Evolutionary conservation across 2,329 filamentous ascomycete species (phyloP).

Genomic region (Penicillium expansum): DNA sequence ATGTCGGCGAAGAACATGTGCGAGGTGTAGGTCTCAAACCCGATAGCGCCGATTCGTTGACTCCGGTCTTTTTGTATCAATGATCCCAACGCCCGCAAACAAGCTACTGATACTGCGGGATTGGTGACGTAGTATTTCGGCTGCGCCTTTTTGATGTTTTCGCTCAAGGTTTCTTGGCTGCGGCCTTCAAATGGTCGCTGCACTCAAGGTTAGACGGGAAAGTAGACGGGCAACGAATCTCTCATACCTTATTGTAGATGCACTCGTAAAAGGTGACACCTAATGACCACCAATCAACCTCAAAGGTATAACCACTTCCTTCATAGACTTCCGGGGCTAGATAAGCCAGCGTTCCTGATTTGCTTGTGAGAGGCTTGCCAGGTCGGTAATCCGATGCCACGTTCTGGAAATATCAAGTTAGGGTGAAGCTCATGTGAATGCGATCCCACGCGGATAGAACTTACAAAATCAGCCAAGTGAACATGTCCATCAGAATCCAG

Average conservation of each 20-base stretch:
- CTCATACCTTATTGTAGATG: constrained; percentile 88
- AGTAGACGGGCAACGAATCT: neutral
- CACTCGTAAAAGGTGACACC: constrained; percentile 99
- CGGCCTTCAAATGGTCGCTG: constrained; percentile 91
- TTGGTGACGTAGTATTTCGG: constrained; percentile 90
- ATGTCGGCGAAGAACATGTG: constrained; percentile 86
- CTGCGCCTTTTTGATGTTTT: constrained; percentile 74
- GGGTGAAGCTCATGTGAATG: neutral
- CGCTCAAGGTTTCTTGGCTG: constrained; percentile 74
- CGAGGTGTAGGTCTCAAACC: constrained; percentile 79
- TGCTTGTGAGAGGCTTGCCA: constrained; percentile 81
- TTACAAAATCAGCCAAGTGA: constrained; percentile 94
- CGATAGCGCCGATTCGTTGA: constrained; percentile 76
- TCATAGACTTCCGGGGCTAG: constrained; percentile 93
- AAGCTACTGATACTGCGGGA: constrained; percentile 82
- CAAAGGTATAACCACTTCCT: constrained; percentile 81
- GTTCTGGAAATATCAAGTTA: constrained; percentile 60
- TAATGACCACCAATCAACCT: constrained; percentile 98
- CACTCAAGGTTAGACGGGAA: constrained; percentile 29
- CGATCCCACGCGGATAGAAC: constrained; percentile 35
- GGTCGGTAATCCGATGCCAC: constrained; percentile 91
- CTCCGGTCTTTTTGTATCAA: constrained; percentile 77
- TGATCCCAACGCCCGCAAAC: constrained; percentile 82
- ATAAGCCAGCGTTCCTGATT: constrained; percentile 94
- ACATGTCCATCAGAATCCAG: constrained; percentile 89